These are phyloP conservation scores for Podaxis sp. DNA, from an alignment of 768 basidiomycete species.

Conservation along the genomic window DNA sequence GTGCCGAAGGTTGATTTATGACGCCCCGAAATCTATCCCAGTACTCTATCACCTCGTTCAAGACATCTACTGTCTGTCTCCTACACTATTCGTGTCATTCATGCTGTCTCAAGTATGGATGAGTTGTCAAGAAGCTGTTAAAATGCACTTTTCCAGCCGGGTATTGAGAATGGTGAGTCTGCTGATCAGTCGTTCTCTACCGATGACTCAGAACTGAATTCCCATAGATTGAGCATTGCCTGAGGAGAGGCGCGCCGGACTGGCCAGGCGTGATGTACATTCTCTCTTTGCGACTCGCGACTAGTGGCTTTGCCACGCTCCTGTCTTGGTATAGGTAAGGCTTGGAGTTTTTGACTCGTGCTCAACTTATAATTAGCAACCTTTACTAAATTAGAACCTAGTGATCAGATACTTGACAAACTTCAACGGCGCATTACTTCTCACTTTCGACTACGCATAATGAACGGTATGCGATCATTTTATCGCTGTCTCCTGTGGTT, in stretches of 20 bases:
- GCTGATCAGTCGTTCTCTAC: no score
- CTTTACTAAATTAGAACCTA: neutral
- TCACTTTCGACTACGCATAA: slow-evolving; percentile 7
- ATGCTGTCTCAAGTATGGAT: slow-evolving; percentile 11
- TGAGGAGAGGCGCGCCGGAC: neutral
- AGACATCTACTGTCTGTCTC: slow-evolving; percentile 19
- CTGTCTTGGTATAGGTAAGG: neutral
- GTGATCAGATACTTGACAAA: neutral
- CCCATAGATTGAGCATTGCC: neutral
- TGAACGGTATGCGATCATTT: slow-evolving; percentile 9
- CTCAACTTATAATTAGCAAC: no score
- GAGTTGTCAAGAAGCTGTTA: neutral
- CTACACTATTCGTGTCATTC: slow-evolving; percentile 15
- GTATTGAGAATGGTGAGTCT: neutral
- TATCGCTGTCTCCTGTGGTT: neutral
- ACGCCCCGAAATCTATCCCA: neutral
- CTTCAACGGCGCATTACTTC: neutral
- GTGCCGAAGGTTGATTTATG: neutral
- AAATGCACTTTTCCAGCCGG: slow-evolving; percentile 4
- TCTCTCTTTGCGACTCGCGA: neutral
- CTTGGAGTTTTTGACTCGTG: neutral
- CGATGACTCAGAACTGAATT: neutral
- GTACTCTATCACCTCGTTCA: slow-evolving; percentile 14
- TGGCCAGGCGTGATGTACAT: neutral
- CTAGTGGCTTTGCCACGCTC: neutral